Evolutionary conservation across 163 green algal genomes (phyloP), one percentile per base, ranked within the genome.

Genomic region (Chlamydomonas reinhardtii): DNA sequence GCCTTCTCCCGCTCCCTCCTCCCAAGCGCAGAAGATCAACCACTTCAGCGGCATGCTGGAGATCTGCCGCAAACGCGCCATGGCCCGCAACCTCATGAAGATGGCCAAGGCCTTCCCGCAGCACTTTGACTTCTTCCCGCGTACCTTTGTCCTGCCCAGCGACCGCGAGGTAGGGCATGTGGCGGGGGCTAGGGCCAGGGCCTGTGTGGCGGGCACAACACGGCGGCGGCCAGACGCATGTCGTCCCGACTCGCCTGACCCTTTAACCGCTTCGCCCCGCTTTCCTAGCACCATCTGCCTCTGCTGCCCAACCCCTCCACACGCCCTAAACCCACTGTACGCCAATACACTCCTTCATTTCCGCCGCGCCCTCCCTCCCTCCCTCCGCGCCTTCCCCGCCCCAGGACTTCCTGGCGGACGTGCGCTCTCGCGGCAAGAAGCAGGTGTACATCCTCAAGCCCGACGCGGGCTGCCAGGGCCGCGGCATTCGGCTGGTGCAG

Each of bases 21-120:
- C 48, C 48, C 14, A 14, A 15, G 5, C 72, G 86, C 92, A 97
- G 93, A 96, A 95, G 66, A 95, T 97, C 83, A 97, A 97, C 82
- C 94, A 97, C 86, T 97, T 97, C 86, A 91, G 85, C 54, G 95
- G 95, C 79, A 98, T 98, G 95, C 86, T 98, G 54, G 94, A 97
- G 88, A 90, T 98, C 2, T 97, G 93, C 78, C 92, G 95, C 61
- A 98, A 98, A 92, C 93, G 93, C 48, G 73, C 72, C 29, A 95
- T 98, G 90, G 92, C 94, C 0, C 84, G 88, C 43, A 94, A 94
- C 81, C 79, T 98, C 62, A 72, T 73, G 77, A 92, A 89, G 80
- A 91, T 91, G 83, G 73, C 87, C 62, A 81, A 86, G 29, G 68
- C 89, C 27, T 94, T 89, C 69, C 90, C 88, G 1, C 75, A 94